These are phyloP conservation scores for Tylopilus orsonianus DNA, from an alignment of 1,284 basidiomycete species.

Conservation along the genomic window DNA sequence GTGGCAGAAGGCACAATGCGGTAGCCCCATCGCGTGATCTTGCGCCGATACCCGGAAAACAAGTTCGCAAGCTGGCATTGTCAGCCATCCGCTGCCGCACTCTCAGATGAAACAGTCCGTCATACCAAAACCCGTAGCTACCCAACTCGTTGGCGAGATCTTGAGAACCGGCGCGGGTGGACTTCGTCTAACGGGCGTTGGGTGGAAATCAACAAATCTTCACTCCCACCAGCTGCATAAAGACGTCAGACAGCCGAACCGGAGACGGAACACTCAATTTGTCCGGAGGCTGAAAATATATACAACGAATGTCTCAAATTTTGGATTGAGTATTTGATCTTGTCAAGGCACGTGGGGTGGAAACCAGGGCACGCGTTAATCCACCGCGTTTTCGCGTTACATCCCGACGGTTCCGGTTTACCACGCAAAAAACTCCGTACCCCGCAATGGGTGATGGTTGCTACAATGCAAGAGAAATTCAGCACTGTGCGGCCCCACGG, in stretches of 20 bases:
- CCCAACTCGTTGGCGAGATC: background rate
- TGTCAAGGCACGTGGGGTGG: too few species aligned
- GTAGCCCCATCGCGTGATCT: constrained; percentile 36
- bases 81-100: background rate
- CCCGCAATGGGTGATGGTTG: too few species aligned
- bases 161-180: background rate
- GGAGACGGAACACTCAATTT: background rate
- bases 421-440: too few species aligned
- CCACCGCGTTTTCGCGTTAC: too few species aligned
- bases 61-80: constrained; percentile 12
- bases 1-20: constrained; percentile 15
- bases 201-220: too few species aligned
- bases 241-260: constrained; percentile 4
- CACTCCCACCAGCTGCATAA: constrained; percentile 1
- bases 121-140: background rate
- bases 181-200: background rate
- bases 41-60: constrained; percentile 15
- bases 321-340: too few species aligned
- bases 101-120: background rate
- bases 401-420: too few species aligned
- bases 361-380: too few species aligned
- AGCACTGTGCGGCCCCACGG: too few species aligned
- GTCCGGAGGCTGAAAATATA: background rate
- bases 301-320: background rate
- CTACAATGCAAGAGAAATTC: too few species aligned